A percentile compares a stretch with the other conserved stretches of the same genome.
These are phyloP conservation scores for Diatrype stigma DNA, from an alignment of 2,329 filamentous ascomycete genomes.

Conservation along the genomic window DNA sequence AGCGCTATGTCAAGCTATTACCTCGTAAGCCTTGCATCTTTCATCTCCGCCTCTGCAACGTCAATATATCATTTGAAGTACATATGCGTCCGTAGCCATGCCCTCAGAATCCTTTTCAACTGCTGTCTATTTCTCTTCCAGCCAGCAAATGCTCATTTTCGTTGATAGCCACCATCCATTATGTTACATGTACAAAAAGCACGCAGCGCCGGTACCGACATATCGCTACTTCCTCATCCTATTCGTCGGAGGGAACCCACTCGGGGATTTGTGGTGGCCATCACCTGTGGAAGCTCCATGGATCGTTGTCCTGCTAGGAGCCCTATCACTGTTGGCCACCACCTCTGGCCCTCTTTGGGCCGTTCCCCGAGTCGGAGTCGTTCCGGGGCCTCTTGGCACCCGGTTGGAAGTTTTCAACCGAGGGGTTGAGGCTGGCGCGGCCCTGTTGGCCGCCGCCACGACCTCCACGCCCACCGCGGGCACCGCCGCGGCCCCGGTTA, in stretches of 20 bases:
- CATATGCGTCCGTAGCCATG: no score
- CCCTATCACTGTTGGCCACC: slow-evolving; percentile 19
- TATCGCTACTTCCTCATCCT: neutral
- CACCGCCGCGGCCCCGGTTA: slow-evolving; percentile 26
- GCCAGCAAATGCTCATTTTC: no score
- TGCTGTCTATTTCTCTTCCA: no score
- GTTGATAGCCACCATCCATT: neutral
- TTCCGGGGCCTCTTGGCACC: slow-evolving; percentile 53
- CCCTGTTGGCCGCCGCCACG: slow-evolving; percentile 30
- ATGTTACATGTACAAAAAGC: slow-evolving; percentile 1
- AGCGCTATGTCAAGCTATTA: no score
- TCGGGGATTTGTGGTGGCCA: neutral
- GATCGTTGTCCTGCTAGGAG: neutral
- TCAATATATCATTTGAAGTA: no score
- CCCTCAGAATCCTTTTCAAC: no score
- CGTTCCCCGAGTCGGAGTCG: slow-evolving; percentile 37
- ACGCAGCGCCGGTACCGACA: neutral
- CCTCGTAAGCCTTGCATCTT: no score
- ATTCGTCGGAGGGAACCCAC: neutral
- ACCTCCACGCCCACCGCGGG: slow-evolving; percentile 34
- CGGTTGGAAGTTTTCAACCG: slow-evolving; percentile 49
- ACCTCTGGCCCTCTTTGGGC: slow-evolving; percentile 34
- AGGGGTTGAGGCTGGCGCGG: slow-evolving; percentile 41
- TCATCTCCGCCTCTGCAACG: no score
- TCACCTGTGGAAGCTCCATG: neutral